Conservation (phyloP, 2,329 filamentous ascomycete genomes). For the Hirsutella rhossiliensis region DNA sequence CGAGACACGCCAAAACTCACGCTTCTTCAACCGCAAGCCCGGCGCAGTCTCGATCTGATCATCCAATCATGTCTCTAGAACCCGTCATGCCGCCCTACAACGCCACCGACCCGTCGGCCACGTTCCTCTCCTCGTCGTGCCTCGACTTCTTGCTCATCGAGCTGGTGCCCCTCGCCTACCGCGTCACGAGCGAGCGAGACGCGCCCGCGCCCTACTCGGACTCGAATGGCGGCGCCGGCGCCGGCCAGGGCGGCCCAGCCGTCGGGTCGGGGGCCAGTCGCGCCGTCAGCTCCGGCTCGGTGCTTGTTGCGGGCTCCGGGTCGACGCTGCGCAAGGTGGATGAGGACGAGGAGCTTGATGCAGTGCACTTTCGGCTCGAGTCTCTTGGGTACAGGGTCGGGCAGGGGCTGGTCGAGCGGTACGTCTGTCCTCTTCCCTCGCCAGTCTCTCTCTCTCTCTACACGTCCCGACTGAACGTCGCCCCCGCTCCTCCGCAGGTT, state of each 20-base stretch:
- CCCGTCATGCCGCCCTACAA: slow-evolving; percentile 56
- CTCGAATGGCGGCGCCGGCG: background rate
- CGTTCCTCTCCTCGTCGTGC: slow-evolving; percentile 71
- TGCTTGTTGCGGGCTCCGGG: slow-evolving; percentile 6
- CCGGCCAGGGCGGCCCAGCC: too few species aligned
- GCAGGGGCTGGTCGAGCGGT: slow-evolving; percentile 85
- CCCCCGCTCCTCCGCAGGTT: slow-evolving; percentile 39
- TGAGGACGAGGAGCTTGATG: slow-evolving; percentile 74
- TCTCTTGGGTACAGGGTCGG: slow-evolving; percentile 82
- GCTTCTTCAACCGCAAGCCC: background rate
- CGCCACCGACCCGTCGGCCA: slow-evolving; percentile 59
- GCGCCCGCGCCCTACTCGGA: slow-evolving; percentile 14
- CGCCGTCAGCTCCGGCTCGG: slow-evolving; percentile 12
- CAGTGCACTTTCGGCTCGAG: slow-evolving; percentile 76
- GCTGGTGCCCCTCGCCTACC: slow-evolving; percentile 86
- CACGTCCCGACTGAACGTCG: background rate
- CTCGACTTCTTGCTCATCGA: slow-evolving; percentile 95
- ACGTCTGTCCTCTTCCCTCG: slow-evolving; percentile 12
- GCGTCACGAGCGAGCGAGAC: slow-evolving; percentile 65
- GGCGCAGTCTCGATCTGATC: background rate
- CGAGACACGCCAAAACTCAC: too few species aligned
- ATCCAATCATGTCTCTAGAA: slow-evolving; percentile 60
- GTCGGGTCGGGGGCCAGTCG: background rate
- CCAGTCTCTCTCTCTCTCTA: background rate
- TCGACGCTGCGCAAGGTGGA: slow-evolving; percentile 27